Evolutionary conservation across 495 filamentous ascomycete genomes (phyloP), one percentile per base, ranked within the genome.

Genomic region (Pyrenula aspistea): DNA sequence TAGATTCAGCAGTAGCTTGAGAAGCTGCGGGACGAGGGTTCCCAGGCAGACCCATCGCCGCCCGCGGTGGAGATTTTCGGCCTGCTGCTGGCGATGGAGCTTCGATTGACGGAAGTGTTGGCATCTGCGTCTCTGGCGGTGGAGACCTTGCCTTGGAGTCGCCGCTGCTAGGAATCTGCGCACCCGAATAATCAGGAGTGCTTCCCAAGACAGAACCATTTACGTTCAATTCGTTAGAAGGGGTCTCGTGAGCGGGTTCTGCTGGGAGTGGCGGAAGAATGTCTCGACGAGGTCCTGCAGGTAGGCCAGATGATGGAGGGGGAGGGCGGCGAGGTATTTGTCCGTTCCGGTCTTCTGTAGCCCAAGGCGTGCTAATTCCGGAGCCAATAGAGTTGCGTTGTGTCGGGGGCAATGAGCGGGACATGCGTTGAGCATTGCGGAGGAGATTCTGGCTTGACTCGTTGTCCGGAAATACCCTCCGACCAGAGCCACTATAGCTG

Each of bases 361-460:
- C 31, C 50, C 24, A 22, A 8, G 57, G 53, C 49, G 60, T 57
- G 49, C 52, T 53, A 49, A 60, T 53, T 58, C 51, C 31, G 55
- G 59, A 2, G 48, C 57, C 48, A 4, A 56, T 55, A 53, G 59
- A 64, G 51, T 56, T 66, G 61, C 65, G 73, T 19, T 63, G 62
- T 3, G 71, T 56, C 2, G 78, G 80, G 12, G 83, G 83, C 50
- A 77, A 73, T 20, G 85, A 85, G 42, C 74, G 77, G 19, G 85
- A 81, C 78, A 87, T 86, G 15, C 74, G 65, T 56, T 82, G 78
- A 22, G 86, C 84, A 64, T 86, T 83, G 25, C 68, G 67, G 23
- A 88, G 63, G 22, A 89, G 70, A 54, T 75, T 76, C n/a, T 80
- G 74, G 53, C 81, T 79, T 68, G 82, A 79, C 54, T 81, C 75